These are phyloP conservation scores for Triangularia verruculosa DNA, from an alignment of 2,329 filamentous ascomycete genomes.

Conservation along the genomic window DNA sequence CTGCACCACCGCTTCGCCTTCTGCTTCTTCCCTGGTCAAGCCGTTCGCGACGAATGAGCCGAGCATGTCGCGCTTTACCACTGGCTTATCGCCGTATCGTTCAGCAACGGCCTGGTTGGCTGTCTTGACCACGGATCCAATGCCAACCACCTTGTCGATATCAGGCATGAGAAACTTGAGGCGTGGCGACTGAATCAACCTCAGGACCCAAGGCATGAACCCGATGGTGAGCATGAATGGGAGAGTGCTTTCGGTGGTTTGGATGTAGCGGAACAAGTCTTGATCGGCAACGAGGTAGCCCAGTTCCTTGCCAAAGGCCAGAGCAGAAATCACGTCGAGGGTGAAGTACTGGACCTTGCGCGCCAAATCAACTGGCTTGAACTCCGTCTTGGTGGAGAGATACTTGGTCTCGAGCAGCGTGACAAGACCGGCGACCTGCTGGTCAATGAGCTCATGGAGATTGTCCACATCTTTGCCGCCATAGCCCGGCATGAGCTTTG, in stretches of 20 bases:
- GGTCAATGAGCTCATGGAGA: slow-evolving; percentile 8
- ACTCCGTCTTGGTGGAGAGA: slow-evolving; percentile 3
- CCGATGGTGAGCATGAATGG: slow-evolving; percentile 33
- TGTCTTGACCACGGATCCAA: slow-evolving; percentile 20
- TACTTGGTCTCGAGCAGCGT: slow-evolving; percentile 20
- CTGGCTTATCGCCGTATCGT: background rate
- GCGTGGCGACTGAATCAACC: slow-evolving; percentile 7
- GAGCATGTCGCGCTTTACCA: background rate
- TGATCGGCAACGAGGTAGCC: slow-evolving; percentile 41
- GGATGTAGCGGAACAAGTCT: slow-evolving; percentile 43
- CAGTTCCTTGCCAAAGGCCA: slow-evolving; percentile 45
- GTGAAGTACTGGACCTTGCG: slow-evolving; percentile 45
- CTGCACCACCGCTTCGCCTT: slow-evolving; percentile 38
- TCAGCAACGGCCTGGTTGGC: background rate
- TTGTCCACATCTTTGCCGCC: slow-evolving; percentile 20
- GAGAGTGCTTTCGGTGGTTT: slow-evolving; percentile 38
- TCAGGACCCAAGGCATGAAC: slow-evolving; percentile 14
- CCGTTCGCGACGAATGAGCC: slow-evolving; percentile 30
- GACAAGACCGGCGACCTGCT: slow-evolving; percentile 7
- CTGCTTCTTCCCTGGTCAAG: slow-evolving; percentile 36
- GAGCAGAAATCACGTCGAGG: slow-evolving; percentile 46
- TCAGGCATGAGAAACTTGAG: slow-evolving; percentile 22
- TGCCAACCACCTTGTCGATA: slow-evolving; percentile 14
- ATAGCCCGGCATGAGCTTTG: slow-evolving; percentile 15
- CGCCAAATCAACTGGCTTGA: slow-evolving; percentile 40